These are phyloP conservation scores for Acer yangbiense DNA, from an alignment of 345 rosid species.

Conservation along the genomic window DNA sequence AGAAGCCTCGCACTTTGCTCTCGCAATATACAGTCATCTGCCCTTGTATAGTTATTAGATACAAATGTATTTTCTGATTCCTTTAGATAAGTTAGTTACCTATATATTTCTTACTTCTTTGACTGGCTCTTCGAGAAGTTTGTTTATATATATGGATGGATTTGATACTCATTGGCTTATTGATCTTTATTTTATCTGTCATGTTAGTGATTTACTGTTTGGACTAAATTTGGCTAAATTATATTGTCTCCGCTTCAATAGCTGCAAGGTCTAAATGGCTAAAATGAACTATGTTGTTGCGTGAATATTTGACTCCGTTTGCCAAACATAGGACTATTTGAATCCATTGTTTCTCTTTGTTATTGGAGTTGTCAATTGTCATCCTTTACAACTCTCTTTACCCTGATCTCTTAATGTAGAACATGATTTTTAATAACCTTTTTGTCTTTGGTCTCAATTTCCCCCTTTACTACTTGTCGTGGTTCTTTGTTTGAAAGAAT, in stretches of 20 bases:
- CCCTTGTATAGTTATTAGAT: conserved; percentile 33
- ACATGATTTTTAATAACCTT: too few species aligned
- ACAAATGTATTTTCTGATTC: conserved; percentile 16
- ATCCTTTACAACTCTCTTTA: too few species aligned
- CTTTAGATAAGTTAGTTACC: conserved; percentile 15
- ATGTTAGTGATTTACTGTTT: not conserved
- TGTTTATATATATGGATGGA: conserved; percentile 3
- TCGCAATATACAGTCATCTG: conserved; percentile 9
- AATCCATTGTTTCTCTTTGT: too few species aligned
- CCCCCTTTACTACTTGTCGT: too few species aligned
- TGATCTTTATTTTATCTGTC: not conserved
- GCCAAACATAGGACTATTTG: too few species aligned
- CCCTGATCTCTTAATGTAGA: too few species aligned
- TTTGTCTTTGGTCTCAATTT: too few species aligned
- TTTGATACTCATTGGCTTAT: not conserved
- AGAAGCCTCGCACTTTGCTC: conserved; percentile 6
- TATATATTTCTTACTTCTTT: not conserved
- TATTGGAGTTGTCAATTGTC: too few species aligned
- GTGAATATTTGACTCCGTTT: not conserved
- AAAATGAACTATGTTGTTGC: not conserved
- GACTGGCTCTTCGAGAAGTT: conserved; percentile 3
- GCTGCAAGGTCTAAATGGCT: not conserved
- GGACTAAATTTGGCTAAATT: not conserved
- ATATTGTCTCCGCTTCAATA: not conserved
- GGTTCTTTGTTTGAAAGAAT: too few species aligned